Conservation (phyloP, 2,329 filamentous ascomycete genomes). For the Colletotrichum tropicale region DNA sequence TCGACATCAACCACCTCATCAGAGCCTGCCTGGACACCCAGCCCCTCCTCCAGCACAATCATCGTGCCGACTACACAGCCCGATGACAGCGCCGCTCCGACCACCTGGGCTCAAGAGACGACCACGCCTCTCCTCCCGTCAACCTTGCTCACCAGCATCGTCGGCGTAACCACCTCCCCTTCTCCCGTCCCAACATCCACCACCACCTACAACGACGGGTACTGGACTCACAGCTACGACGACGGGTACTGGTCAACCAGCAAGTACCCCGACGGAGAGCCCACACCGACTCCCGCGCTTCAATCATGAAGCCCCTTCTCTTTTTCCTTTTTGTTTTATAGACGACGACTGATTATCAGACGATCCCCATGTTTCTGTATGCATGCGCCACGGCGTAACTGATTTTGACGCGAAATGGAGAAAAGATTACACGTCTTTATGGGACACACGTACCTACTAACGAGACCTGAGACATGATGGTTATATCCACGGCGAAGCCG, state of each 20-base stretch:
- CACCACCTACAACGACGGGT: slow-evolving; percentile 43
- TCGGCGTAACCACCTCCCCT: slow-evolving; percentile 15
- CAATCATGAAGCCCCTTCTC: not conserved
- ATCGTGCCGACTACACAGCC: not conserved
- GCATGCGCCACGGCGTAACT: not conserved
- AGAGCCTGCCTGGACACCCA: not conserved
- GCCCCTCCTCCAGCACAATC: not conserved
- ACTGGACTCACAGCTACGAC: slow-evolving; percentile 43
- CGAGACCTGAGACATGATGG: slow-evolving; percentile 12
- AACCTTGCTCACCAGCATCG: slow-evolving; percentile 21
- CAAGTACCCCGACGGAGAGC: slow-evolving; percentile 47
- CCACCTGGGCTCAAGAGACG: slow-evolving; percentile 16
- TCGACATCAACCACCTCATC: not conserved
- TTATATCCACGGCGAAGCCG: not conserved
- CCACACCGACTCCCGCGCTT: slow-evolving; percentile 30
- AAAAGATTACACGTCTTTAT: not conserved
- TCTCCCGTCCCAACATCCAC: slow-evolving; percentile 24
- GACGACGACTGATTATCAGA: not conserved
- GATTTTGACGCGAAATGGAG: not conserved
- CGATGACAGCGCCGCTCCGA: slow-evolving; percentile 21
- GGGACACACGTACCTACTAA: not conserved
- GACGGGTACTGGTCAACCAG: slow-evolving; percentile 51
- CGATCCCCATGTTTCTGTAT: not conserved
- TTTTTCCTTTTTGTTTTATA: not conserved
- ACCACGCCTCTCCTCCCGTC: slow-evolving; percentile 6